Percentiles rank a stretch among this genome's conserved stretches.
Evolutionary conservation across 306 rosid genomes (phyloP).

Genomic region (Pyrus betulifolia): DNA sequence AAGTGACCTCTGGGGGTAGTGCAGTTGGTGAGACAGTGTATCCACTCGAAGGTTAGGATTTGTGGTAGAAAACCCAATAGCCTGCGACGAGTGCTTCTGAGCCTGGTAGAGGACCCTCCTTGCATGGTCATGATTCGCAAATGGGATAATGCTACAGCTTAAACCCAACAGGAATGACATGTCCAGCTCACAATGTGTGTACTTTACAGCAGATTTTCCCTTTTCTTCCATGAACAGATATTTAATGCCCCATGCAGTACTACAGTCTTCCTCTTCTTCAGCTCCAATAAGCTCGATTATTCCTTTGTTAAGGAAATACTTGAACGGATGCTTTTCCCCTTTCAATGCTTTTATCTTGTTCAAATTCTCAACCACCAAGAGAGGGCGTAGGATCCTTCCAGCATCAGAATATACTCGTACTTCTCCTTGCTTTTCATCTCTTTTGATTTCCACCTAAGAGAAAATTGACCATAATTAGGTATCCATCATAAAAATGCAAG

Average conservation of each 20-base stretch:
- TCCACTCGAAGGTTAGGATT: slow-evolving; percentile 81
- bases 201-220: slow-evolving; percentile 38
- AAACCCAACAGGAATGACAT: slow-evolving; percentile 77
- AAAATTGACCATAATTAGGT: slow-evolving; percentile 2
- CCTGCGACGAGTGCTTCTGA: slow-evolving; percentile 95
- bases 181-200: slow-evolving; percentile 94
- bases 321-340: slow-evolving; percentile 43
- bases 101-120: slow-evolving; percentile 86
- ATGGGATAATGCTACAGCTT: slow-evolving; percentile 78
- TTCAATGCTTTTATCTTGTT: slow-evolving; percentile 46
- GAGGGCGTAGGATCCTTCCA: slow-evolving; percentile 93
- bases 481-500: background rate
- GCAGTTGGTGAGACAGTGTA: slow-evolving; percentile 73
- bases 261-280: slow-evolving; percentile 96
- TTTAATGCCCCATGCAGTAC: slow-evolving; percentile 68
- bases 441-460: slow-evolving; percentile 78
- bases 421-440: slow-evolving; percentile 64
- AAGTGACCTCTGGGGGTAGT: slow-evolving; percentile 88
- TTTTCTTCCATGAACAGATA: slow-evolving; percentile 45
- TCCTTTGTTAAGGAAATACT: slow-evolving; percentile 59
- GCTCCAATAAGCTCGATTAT: slow-evolving; percentile 78
- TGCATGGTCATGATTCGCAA: slow-evolving; percentile 96
- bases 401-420: slow-evolving; percentile 82
- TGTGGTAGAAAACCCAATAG: slow-evolving; percentile 72
- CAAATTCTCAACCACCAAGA: slow-evolving; percentile 70